Conservation (phyloP, 345 rosid genomes). For the Lepidium sativum region DNA sequence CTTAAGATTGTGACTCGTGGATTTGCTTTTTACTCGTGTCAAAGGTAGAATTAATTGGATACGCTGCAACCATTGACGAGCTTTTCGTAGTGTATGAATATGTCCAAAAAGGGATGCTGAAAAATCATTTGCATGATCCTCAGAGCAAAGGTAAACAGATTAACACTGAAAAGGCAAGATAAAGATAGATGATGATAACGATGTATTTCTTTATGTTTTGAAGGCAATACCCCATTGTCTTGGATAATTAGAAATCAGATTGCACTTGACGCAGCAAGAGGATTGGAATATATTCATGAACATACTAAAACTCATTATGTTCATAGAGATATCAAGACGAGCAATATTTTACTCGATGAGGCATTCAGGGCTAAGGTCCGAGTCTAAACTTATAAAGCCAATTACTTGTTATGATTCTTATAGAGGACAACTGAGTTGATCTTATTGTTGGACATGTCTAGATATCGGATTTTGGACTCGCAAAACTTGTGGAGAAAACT, state of each 20-base stretch:
- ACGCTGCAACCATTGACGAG: slow-evolving; percentile 67
- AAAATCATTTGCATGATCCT: slow-evolving; percentile 80
- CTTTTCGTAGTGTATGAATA: slow-evolving; percentile 87
- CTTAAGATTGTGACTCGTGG: slow-evolving; percentile 23
- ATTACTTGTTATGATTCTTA: slow-evolving; percentile 5
- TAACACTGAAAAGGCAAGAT: neutral
- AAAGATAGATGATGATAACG: neutral
- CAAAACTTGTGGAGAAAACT: slow-evolving; percentile 74
- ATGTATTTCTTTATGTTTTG: slow-evolving; percentile 11
- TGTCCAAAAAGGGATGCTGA: slow-evolving; percentile 85
- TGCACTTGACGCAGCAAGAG: slow-evolving; percentile 90
- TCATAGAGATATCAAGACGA: slow-evolving; percentile 91
- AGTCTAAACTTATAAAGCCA: neutral
- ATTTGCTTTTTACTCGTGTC: slow-evolving; percentile 39
- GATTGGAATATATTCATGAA: slow-evolving; percentile 93
- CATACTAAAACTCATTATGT: slow-evolving; percentile 93
- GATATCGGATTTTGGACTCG: slow-evolving; percentile 96
- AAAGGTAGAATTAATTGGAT: slow-evolving; percentile 95
- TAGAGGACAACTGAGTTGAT: neutral
- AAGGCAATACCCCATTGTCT: slow-evolving; percentile 78
- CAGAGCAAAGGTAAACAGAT: slow-evolving; percentile 64
- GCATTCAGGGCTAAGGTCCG: slow-evolving; percentile 85
- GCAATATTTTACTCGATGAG: slow-evolving; percentile 82
- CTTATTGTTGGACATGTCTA: slow-evolving; percentile 16
- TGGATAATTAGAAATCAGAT: slow-evolving; percentile 92